Percentiles rank a stretch among this genome's conserved stretches.
phyloP scores from a whole-genome alignment of 1,284 basidiomycete species.

The Boletus sp. region DNA sequence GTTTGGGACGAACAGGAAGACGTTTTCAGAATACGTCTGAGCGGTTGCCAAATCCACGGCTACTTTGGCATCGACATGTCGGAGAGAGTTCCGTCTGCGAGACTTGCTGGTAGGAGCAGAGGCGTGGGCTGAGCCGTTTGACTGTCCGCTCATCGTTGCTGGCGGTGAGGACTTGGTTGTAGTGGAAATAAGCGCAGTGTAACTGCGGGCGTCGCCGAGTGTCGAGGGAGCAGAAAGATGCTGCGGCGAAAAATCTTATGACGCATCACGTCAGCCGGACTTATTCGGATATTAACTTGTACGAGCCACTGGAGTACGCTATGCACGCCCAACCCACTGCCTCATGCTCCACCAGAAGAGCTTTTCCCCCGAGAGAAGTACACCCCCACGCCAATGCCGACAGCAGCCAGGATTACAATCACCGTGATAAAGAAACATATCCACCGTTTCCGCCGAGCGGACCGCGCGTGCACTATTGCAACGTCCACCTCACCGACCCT shows the following conservation, averaged over 20 bases:
- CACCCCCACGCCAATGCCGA: constrained; percentile 30
- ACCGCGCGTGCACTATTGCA: constrained; percentile 66
- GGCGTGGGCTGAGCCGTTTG: constrained; percentile 26
- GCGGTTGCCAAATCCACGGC: constrained; percentile 82
- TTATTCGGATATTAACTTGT: neutral
- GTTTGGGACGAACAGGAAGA: constrained; percentile 96
- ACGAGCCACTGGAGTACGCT: too few species aligned
- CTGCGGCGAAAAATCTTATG: constrained; percentile 16
- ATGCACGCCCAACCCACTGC: too few species aligned
- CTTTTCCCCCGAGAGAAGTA: constrained; percentile 23
- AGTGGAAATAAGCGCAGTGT: neutral
- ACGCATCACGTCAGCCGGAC: constrained; percentile 25
- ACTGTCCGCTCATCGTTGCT: constrained; percentile 27
- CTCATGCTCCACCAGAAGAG: neutral
- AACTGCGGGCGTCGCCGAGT: neutral
- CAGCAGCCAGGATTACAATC: constrained; percentile 29
- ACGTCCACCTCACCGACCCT: constrained; percentile 65
- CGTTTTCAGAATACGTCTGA: constrained; percentile 84
- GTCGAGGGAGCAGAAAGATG: constrained; percentile 10
- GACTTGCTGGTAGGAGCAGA: constrained; percentile 15
- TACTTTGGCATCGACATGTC: constrained; percentile 72
- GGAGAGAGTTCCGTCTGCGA: constrained; percentile 40
- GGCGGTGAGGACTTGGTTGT: constrained; percentile 1
- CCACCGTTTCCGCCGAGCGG: constrained; percentile 76
- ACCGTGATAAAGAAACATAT: constrained; percentile 56